Conservation (phyloP, 1,284 basidiomycete species). For the Naganishia sp. region DNA sequence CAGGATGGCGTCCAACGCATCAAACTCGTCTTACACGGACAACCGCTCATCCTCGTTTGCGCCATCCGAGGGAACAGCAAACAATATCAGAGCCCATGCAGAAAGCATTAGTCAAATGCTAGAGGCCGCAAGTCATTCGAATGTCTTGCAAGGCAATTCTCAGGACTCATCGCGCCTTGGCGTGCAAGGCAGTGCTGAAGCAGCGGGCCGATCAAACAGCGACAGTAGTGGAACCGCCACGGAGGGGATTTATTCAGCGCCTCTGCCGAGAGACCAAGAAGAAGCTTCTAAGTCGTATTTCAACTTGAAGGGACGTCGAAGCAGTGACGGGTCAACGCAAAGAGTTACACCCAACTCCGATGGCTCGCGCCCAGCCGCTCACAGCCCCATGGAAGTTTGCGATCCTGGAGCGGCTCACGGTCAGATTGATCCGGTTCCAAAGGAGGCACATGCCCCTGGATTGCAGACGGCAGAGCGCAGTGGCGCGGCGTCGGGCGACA, state of each 20-base stretch:
- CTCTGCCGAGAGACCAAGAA: conserved; percentile 13
- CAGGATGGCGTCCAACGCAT: conserved; percentile 5
- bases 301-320: conserved; percentile 12
- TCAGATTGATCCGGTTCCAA: conserved; percentile 30
- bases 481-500: neutral
- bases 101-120: conserved; percentile 23
- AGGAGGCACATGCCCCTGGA: conserved; percentile 21
- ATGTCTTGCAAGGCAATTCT: neutral
- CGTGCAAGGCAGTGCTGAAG: neutral
- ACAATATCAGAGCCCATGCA: conserved; percentile 15
- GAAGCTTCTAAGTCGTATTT: conserved; percentile 15
- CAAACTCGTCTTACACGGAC: neutral
- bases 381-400: neutral
- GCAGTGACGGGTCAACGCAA: conserved; percentile 17
- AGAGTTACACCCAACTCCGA: neutral
- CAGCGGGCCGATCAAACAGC: conserved; percentile 1
- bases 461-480: conserved; percentile 25
- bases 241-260: conserved; percentile 25
- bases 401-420: conserved; percentile 19
- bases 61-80: conserved; percentile 3
- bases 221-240: conserved; percentile 17
- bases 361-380: neutral
- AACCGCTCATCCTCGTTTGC: conserved; percentile 4
- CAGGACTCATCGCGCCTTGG: neutral
- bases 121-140: conserved; percentile 1